A percentile compares a stretch with the other conserved stretches of the same genome.
phyloP scores from a whole-genome alignment of 108 stramenopile species.

The Cyclostephanos invisitatus region DNA sequence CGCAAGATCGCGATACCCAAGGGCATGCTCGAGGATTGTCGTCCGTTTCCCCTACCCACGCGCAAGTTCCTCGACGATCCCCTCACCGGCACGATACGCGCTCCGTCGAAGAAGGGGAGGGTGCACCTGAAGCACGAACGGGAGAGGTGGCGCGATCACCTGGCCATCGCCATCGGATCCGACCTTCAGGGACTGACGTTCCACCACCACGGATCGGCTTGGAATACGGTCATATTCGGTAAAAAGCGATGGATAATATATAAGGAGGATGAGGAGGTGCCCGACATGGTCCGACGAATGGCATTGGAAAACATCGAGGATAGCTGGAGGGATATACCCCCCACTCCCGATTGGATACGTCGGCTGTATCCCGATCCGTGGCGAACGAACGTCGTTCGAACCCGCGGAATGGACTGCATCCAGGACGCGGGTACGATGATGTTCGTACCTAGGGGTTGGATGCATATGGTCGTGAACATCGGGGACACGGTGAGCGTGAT shows the following conservation, averaged over 20 bases:
- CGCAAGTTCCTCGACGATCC: constrained; percentile 40
- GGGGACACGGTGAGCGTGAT: constrained; percentile 10
- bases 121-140: constrained; percentile 7
- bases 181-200: constrained; percentile 42
- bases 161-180: constrained; percentile 44
- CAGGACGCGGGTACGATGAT: constrained; percentile 45
- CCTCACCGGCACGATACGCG: constrained; percentile 13
- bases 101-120: constrained; percentile 32
- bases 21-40: constrained; percentile 45
- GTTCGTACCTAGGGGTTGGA: constrained; percentile 38
- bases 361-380: constrained; percentile 32
- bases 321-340: constrained; percentile 1
- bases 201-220: constrained; percentile 42
- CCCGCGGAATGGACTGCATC: constrained; percentile 43
- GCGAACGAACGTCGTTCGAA: constrained; percentile 20
- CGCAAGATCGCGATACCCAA: constrained; percentile 43
- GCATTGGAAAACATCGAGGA: not conserved
- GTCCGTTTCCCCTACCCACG: constrained; percentile 44
- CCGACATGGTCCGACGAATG: not conserved
- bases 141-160: constrained; percentile 41
- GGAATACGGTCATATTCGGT: constrained; percentile 44
- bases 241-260: constrained; percentile 44
- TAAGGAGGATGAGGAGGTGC: constrained; percentile 5
- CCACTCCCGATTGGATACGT: constrained; percentile 36
- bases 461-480: constrained; percentile 47